phyloP scores from a whole-genome alignment of 225 moss, liverwort and hornwort species.

The Pseudoscleropodium purum region DNA sequence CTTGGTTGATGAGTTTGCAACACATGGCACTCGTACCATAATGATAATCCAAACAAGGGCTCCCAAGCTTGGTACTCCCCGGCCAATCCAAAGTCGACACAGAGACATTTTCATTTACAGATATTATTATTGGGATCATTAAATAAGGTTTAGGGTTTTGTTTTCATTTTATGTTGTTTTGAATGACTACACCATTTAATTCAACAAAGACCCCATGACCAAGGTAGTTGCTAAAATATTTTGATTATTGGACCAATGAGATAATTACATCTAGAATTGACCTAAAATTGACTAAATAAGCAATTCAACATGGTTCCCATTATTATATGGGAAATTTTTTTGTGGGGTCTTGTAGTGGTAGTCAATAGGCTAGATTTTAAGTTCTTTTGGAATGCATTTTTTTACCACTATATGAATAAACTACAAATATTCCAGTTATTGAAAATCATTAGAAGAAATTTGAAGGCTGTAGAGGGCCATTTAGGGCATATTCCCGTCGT shows the following conservation, averaged over 20 bases:
- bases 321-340: no score
- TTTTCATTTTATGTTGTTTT: background rate
- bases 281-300: background rate
- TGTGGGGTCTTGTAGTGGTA: background rate
- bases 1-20: background rate
- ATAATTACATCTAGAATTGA: no score
- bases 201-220: no score
- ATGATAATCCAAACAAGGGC: background rate
- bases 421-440: background rate
- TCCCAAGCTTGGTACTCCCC: background rate
- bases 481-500: no score
- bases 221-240: background rate
- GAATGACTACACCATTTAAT: no score
- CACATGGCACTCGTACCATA: background rate
- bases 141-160: background rate
- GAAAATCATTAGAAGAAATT: no score
- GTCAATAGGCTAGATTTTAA: background rate
- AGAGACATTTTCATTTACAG: background rate
- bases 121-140: background rate
- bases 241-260: background rate
- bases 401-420: no score
- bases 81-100: background rate
- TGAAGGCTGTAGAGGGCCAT: no score
- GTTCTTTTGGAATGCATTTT: background rate
- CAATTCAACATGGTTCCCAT: fast-evolving